Conservation (phyloP, 495 filamentous ascomycete species). For the Podospora conica region DNA sequence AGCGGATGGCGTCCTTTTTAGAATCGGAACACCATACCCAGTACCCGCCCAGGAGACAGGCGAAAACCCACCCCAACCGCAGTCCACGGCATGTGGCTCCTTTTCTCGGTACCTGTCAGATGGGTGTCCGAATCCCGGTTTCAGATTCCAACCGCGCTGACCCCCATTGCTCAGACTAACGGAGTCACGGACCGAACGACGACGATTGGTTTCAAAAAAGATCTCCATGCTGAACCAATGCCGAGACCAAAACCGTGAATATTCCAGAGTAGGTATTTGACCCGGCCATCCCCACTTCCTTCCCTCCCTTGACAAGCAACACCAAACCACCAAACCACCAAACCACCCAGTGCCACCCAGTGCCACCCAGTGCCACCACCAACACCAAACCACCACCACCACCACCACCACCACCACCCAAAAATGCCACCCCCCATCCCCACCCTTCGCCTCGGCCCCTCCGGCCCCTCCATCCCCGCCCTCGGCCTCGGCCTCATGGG, state of each 20-base stretch:
- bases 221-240: neutral
- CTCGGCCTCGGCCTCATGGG: slow-evolving; percentile 54
- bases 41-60: too few relatives aligned
- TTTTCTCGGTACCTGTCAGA: neutral
- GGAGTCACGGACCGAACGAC: neutral
- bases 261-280: neutral
- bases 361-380: neutral
- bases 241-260: neutral
- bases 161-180: neutral
- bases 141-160: neutral
- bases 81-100: neutral
- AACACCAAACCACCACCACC: neutral
- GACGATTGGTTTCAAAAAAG: neutral
- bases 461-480: slow-evolving; percentile 49
- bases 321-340: neutral
- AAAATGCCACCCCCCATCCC: slow-evolving; percentile 22
- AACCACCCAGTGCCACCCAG: neutral
- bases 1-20: too few relatives aligned
- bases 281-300: neutral
- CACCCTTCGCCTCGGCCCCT: slow-evolving; percentile 43
- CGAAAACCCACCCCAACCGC: too few relatives aligned
- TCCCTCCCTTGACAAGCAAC: too few relatives aligned
- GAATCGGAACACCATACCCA: too few relatives aligned
- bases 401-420: neutral
- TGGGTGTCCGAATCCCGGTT: neutral